Conservation (phyloP, 495 filamentous ascomycete species). For the Lasiosphaeria hispida region DNA sequence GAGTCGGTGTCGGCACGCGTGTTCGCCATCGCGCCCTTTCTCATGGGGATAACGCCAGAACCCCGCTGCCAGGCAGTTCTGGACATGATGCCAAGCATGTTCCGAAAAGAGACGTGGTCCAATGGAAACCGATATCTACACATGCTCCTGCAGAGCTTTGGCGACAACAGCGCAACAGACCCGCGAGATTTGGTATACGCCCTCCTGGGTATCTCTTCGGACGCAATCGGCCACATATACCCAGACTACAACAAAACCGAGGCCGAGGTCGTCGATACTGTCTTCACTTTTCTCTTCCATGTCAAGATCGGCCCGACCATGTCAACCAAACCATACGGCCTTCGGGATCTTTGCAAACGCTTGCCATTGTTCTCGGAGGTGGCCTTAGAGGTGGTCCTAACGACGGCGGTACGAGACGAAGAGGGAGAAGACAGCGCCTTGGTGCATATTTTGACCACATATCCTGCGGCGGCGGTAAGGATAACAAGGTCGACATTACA, state of each 20-base stretch:
- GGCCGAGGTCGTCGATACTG: not conserved
- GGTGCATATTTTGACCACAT: too few relatives aligned
- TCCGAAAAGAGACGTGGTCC: slow-evolving; percentile 32
- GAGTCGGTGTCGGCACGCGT: slow-evolving; percentile 26
- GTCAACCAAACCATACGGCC: too few relatives aligned
- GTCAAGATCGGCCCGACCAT: not conserved
- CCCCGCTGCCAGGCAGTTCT: slow-evolving; percentile 32
- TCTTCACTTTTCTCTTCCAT: not conserved
- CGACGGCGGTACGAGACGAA: too few relatives aligned
- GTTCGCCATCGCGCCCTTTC: slow-evolving; percentile 29
- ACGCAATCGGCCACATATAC: not conserved
- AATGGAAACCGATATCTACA: slow-evolving; percentile 22
- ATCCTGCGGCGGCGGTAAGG: too few relatives aligned
- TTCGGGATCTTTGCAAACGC: too few relatives aligned
- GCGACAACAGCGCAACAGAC: slow-evolving; percentile 29
- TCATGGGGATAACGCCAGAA: slow-evolving; percentile 15
- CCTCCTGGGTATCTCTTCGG: slow-evolving; percentile 31
- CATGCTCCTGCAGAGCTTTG: slow-evolving; percentile 31
- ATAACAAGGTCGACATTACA: too few relatives aligned
- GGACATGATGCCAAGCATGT: slow-evolving; percentile 37
- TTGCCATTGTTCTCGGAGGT: too few relatives aligned
- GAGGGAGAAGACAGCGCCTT: too few relatives aligned
- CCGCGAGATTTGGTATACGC: slow-evolving; percentile 36
- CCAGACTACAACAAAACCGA: slow-evolving; percentile 1
- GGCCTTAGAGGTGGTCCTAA: too few relatives aligned